Base-by-base conservation (phyloP, 129 eudicot species). In the Flaveria linearis region DNA sequence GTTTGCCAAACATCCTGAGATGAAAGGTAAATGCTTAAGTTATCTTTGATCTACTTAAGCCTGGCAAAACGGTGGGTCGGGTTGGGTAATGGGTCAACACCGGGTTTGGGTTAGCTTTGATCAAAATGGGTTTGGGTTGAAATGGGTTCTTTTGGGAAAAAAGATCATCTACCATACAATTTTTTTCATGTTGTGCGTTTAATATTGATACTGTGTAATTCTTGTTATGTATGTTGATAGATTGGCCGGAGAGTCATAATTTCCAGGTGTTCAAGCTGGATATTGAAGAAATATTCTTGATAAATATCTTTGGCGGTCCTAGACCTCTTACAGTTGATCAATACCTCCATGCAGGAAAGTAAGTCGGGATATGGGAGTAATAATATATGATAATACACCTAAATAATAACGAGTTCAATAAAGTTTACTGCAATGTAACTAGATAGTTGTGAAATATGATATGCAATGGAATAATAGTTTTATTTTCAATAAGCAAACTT, bases 291-390 rank as follows among this genome's bases (percentile, higher is more conserved):
- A 88, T 94, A 66, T 94, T 94, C 77, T 51, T 94, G 93, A 88
- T 94, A 60, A 94, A 94, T 33, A 87, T 82, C 87, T 94, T 71
- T 78, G 98, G 98, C 4, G 98, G 98, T 26, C 91, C 96, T 58
- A 94, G 91, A 77, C 97, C 97, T 84, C 84, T 94, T 17, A 94
- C 98, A 1, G 96, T 89, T 76, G 98, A 91, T 68, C 84, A 94
- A 76, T 94, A 94, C 70, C 85, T 94, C 57, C 82, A 83, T 43
- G 78, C 82, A 9, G 69, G 82, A 74, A 69, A 73, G 98, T 94
- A 85, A 94, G 97, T 86, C 58, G 20, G 75, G 74, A 72, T 72
- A 25, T 68, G n/a, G 69, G 63, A 68, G 13, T 23, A 10, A 7
- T 79, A 60, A 45, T 16, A 69, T 49, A 13, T 78, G 49, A 45